Conservation (phyloP, 1,284 basidiomycete genomes). For the Marasmius oreades region DNA sequence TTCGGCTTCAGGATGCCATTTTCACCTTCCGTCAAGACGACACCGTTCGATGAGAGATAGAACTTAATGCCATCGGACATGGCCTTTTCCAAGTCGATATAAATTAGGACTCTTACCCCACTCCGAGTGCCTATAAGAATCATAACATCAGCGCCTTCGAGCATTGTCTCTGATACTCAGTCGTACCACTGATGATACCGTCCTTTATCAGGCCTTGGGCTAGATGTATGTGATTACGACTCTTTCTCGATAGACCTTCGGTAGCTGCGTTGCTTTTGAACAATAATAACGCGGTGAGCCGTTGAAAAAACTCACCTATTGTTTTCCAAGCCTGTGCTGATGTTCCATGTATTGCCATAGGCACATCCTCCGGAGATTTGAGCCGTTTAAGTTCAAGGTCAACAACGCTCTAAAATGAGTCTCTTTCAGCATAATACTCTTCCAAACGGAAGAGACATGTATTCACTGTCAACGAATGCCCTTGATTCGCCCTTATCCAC, state of each 20-base stretch:
- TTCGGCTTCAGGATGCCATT: constrained; percentile 44
- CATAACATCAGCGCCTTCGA: neutral
- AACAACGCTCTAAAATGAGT: constrained; percentile 24
- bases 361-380: constrained; percentile 44
- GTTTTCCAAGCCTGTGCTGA: constrained; percentile 45
- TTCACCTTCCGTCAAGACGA: constrained; percentile 63
- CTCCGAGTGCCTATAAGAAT: constrained; percentile 54
- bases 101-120: constrained; percentile 60
- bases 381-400: constrained; percentile 55
- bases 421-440: neutral
- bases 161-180: neutral
- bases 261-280: constrained; percentile 29
- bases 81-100: constrained; percentile 58
- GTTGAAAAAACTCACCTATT: constrained; percentile 39
- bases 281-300: neutral
- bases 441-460: neutral
- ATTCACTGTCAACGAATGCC: constrained; percentile 65
- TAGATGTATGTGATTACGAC: constrained; percentile 70
- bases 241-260: constrained; percentile 64
- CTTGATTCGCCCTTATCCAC: constrained; percentile 83
- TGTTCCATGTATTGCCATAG: constrained; percentile 64
- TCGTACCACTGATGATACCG: constrained; percentile 58
- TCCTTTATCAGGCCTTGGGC: constrained; percentile 49
- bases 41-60: constrained; percentile 61
- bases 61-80: constrained; percentile 60